These are phyloP conservation scores for Fusarium annulatum DNA, from an alignment of 2,329 filamentous ascomycete species.

Conservation along the genomic window DNA sequence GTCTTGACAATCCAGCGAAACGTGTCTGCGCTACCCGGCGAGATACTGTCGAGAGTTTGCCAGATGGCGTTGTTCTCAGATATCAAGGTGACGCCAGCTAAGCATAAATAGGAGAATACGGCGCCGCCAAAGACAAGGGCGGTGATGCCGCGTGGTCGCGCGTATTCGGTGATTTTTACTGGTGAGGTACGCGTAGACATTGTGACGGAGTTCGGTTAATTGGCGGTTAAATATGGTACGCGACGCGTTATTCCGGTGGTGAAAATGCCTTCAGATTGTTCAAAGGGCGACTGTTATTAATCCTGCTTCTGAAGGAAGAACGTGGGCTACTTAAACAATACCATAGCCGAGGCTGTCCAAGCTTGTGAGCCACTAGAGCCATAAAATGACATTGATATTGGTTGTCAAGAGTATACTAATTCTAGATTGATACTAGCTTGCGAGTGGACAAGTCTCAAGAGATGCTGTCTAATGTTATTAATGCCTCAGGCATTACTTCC, in stretches of 20 bases:
- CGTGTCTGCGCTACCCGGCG: background rate
- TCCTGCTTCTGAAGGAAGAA: background rate
- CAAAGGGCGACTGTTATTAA: background rate
- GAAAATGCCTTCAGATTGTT: background rate
- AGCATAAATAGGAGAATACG: background rate
- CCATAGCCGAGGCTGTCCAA: background rate
- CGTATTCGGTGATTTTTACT: background rate
- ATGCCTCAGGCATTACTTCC: background rate
- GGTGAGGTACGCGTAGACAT: background rate
- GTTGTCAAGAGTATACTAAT: rapidly evolving
- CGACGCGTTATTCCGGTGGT: background rate
- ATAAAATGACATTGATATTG: background rate
- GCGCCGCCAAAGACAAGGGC: background rate
- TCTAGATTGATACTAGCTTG: background rate
- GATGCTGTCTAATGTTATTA: background rate
- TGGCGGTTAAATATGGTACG: background rate
- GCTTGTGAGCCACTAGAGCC: background rate
- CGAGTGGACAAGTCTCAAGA: background rate
- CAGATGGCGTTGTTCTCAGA: background rate
- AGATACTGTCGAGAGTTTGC: background rate
- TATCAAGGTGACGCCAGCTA: background rate
- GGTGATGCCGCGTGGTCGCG: background rate
- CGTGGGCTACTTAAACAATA: background rate
- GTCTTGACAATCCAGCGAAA: background rate
- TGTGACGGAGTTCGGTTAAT: background rate